Evolutionary conservation across 495 filamentous ascomycete species (phyloP), one percentile per base, ranked within the genome.

Genomic region (Daldinia decipiens): DNA sequence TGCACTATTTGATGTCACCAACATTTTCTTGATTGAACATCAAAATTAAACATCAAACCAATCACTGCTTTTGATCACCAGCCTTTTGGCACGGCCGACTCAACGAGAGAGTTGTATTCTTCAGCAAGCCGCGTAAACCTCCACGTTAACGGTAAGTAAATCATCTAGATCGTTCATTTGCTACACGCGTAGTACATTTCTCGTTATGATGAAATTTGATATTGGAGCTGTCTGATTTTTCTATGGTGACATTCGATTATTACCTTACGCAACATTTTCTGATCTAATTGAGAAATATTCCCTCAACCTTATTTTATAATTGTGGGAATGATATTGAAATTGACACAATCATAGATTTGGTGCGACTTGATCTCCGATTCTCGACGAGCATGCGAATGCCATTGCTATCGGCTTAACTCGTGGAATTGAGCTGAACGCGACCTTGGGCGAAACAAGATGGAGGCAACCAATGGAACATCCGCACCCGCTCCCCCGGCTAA

Each of bases 181-280:
- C 39, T 15, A 17, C 36, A 24, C 7, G 32, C 17, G 3, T 34
- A 17, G 34, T 67, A 58, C 17, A 39, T 11, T 40, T 31, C 29
- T 24, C 15, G 62, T 53, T 17, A 68, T 87, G 84, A 86, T 87
- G 85, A 87, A 62, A 79, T 65, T 69, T 64, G 66, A 85, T 96
- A 97, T 97, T 98, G 94, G 94, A 98, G 94, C 94, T 98, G 93
- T 98, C 94, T 89, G 91, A 71, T 95, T 87, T 81, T 81, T 80
- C 78, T 69, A 78, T 84, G 89, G 85, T 83, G 84, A 87, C 74
- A 84, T 78, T 76, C 66, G 74, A 61, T 68, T 69, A 74, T 78
- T 81, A 78, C 72, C 77, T 79, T 84, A 84, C 80, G 85, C 88
- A 82, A 85, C 81, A 79, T 74, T 81, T 78, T 79, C 81, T 86